Evolutionary conservation across 2,329 filamentous ascomycete genomes (phyloP).

Genomic region (Trichoderma polysporum): DNA sequence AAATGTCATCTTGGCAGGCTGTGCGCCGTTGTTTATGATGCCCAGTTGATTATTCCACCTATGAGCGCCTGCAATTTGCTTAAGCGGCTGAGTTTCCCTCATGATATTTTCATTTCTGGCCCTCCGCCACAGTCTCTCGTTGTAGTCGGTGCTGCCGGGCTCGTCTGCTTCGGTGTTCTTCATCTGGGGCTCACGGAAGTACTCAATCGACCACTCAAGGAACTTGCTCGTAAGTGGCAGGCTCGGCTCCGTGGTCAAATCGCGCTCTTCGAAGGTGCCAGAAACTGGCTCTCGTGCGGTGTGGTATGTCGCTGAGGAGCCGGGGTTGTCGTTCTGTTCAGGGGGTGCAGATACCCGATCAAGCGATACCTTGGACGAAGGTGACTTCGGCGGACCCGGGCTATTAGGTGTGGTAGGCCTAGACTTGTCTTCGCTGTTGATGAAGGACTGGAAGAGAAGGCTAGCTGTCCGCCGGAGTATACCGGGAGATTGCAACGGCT

Average conservation of each 20-base stretch:
- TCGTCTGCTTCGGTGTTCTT: slow-evolving; percentile 94
- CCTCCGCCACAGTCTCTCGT: slow-evolving; percentile 87
- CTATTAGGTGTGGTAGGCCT: slow-evolving; percentile 35
- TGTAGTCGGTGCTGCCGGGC: slow-evolving; percentile 94
- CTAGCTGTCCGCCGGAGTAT: slow-evolving; percentile 64
- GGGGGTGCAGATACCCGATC: slow-evolving; percentile 57
- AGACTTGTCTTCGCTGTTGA: slow-evolving; percentile 48
- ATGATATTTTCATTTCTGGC: slow-evolving; percentile 92
- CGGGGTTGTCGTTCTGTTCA: slow-evolving; percentile 70
- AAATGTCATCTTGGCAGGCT: slow-evolving; percentile 90
- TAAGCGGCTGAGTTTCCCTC: slow-evolving; percentile 87
- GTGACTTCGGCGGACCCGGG: slow-evolving; percentile 32
- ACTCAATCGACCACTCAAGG: slow-evolving; percentile 93
- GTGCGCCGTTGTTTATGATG: slow-evolving; percentile 84
- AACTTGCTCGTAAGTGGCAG: slow-evolving; percentile 82
- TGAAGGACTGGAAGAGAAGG: slow-evolving; percentile 60
- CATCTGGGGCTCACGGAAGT: slow-evolving; percentile 98
- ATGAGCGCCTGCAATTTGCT: slow-evolving; percentile 79
- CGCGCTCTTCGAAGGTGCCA: slow-evolving; percentile 66
- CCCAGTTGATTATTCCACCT: slow-evolving; percentile 83
- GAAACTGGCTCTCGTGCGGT: slow-evolving; percentile 77
- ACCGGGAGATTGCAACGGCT: slow-evolving; percentile 56
- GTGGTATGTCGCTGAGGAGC: slow-evolving; percentile 69
- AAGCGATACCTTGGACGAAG: slow-evolving; percentile 40
- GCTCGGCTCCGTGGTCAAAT: slow-evolving; percentile 55